Evolutionary conservation across 192 early-diverging fungal species (phyloP).

Genomic region (Coemansia sp.): DNA sequence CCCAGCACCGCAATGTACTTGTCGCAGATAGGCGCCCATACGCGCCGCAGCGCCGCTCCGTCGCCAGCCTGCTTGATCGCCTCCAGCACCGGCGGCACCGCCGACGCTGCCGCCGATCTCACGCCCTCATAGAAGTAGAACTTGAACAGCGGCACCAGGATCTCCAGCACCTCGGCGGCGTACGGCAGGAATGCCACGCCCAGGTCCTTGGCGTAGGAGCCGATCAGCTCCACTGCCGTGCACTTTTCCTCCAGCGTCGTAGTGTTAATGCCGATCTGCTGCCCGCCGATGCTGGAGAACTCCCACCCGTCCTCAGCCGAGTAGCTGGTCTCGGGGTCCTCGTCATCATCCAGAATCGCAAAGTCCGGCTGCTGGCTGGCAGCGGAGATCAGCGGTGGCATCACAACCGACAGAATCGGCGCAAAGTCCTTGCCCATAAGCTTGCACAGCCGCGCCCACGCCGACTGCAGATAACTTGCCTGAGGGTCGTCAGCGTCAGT

Average conservation of each 20-base stretch:
- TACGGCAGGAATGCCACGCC: slow-evolving; percentile 86
- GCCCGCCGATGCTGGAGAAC: slow-evolving; percentile 86
- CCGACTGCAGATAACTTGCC: slow-evolving; percentile 85
- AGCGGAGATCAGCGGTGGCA: slow-evolving; percentile 83
- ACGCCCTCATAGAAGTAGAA: slow-evolving; percentile 99
- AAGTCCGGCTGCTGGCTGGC: slow-evolving; percentile 94
- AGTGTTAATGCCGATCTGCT: slow-evolving; percentile 95
- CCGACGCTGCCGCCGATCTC: slow-evolving; percentile 77
- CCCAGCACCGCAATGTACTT: slow-evolving; percentile 78
- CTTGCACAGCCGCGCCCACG: slow-evolving; percentile 97
- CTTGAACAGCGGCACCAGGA: slow-evolving; percentile 84
- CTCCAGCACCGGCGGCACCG: slow-evolving; percentile 78
- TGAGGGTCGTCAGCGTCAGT: slow-evolving; percentile 94
- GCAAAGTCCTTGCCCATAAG: slow-evolving; percentile 92
- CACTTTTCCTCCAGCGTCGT: slow-evolving; percentile 96
- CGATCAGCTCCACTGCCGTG: slow-evolving; percentile 97
- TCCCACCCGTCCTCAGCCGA: slow-evolving; percentile 98
- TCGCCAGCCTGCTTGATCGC: slow-evolving; percentile 55
- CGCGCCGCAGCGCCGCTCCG: slow-evolving; percentile 40
- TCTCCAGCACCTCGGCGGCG: slow-evolving; percentile 77
- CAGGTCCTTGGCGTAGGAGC: slow-evolving; percentile 90
- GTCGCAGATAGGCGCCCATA: slow-evolving; percentile 71
- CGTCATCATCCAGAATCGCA: slow-evolving; percentile 78
- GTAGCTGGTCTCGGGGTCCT: slow-evolving; percentile 84
- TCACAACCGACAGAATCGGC: slow-evolving; percentile 87